phyloP scores from a whole-genome alignment of 1,284 basidiomycete species.

The Trichosporon ovoides region DNA sequence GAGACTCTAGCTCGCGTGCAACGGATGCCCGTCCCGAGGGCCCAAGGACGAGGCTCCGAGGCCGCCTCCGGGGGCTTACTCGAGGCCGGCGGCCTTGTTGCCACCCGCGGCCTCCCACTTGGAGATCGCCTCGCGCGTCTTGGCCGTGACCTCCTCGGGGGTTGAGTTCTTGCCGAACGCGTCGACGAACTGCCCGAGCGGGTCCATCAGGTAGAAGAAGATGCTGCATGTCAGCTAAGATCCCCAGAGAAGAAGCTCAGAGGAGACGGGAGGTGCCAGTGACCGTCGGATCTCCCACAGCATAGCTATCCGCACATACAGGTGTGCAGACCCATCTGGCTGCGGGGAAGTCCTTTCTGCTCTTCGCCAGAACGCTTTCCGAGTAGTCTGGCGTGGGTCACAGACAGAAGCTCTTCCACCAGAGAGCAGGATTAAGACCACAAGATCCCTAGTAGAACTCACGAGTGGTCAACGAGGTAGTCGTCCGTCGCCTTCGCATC shows the following conservation, averaged over 20 bases:
- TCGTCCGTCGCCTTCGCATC: slow-evolving; percentile 67
- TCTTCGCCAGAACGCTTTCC: too few species aligned
- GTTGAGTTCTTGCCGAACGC: slow-evolving; percentile 85
- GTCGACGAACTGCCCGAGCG: slow-evolving; percentile 87
- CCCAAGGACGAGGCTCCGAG: background rate
- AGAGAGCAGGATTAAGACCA: too few species aligned
- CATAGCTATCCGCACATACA: too few species aligned
- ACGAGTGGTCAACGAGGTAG: slow-evolving; percentile 87
- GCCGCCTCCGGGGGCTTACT: background rate
- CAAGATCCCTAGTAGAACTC: slow-evolving; percentile 16
- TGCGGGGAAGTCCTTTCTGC: too few species aligned
- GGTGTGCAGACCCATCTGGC: too few species aligned
- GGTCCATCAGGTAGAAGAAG: slow-evolving; percentile 99
- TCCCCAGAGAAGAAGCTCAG: background rate
- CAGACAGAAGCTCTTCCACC: too few species aligned
- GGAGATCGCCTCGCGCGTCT: slow-evolving; percentile 53
- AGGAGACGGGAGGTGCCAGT: slow-evolving; percentile 14
- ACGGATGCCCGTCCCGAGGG: too few species aligned
- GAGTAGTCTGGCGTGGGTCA: too few species aligned
- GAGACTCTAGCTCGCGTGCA: too few species aligned
- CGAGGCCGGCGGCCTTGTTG: slow-evolving; percentile 38
- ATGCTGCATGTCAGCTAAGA: slow-evolving; percentile 65
- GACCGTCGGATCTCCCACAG: background rate
- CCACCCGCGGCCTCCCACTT: slow-evolving; percentile 52
- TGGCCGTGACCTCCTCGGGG: slow-evolving; percentile 61